Percentiles rank a stretch among this genome's conserved stretches.
Evolutionary conservation across 352 stramenopile genomes (phyloP).

Genomic region (Bremia lactucae): DNA sequence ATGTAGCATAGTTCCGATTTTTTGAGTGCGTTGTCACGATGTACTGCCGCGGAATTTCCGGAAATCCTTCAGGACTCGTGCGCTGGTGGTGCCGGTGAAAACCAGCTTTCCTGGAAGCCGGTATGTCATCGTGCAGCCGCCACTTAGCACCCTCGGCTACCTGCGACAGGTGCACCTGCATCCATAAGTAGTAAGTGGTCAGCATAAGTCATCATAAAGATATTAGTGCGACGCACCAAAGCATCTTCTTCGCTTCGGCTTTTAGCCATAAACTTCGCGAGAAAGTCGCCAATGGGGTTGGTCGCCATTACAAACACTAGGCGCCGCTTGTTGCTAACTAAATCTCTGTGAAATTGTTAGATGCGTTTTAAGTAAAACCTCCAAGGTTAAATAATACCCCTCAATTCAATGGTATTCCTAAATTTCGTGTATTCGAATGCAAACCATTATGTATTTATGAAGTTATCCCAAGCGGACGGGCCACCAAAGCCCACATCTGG

Average conservation of each 20-base stretch:
- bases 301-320: constrained; percentile 32
- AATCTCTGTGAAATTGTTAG: constrained; percentile 1
- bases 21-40: constrained; percentile 54
- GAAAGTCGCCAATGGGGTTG: constrained; percentile 55
- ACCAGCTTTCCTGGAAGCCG: constrained; percentile 39
- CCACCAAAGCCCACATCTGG: constrained; percentile 57
- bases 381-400: constrained; percentile 5
- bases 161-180: constrained; percentile 39
- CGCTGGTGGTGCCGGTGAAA: constrained; percentile 51
- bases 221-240: constrained; percentile 22
- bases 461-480: constrained; percentile 65
- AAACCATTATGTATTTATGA: constrained; percentile 9
- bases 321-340: constrained; percentile 10
- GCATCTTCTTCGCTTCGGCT: constrained; percentile 33
- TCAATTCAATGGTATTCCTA: not conserved
- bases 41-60: constrained; percentile 73
- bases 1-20: constrained; percentile 61
- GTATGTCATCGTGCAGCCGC: constrained; percentile 52
- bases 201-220: not conserved
- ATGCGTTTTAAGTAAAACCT: too few species aligned
- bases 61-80: constrained; percentile 53
- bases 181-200: not conserved
- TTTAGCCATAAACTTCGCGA: constrained; percentile 62
- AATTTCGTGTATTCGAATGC: constrained; percentile 7
- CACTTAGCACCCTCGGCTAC: constrained; percentile 48